Evolutionary conservation across 23 red algal species (phyloP), one percentile per base, ranked within the genome.

Genomic region (Pyropia yezoensis): DNA sequence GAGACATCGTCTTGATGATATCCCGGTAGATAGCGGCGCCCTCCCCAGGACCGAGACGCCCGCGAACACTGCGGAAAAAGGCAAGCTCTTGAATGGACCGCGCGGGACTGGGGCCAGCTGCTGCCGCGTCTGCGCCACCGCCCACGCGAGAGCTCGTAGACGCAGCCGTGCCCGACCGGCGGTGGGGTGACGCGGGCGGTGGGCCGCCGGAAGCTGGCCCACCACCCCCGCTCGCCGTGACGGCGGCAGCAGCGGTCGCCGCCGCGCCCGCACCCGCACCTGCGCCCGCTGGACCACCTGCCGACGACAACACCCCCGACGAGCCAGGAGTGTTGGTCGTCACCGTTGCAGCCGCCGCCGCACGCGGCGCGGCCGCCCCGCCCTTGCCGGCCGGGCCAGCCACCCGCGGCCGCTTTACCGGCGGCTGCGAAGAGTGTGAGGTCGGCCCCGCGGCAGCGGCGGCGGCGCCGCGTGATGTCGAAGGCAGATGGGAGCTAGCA

Each of bases 1-100:
- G 70, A 18, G 71, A 79, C 15, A 98, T 65, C 39, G 80, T 91
- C 71, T 91, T 98, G 71, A 98, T 98, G 57, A 98, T 91, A 34
- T 98, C 94, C 27, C 34, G 80, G 53, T 87, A 98, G 18, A 87
- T 23, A 59, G 78, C 69, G 21, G 60, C 30, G 34, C 67, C 26
- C 22, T 93, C 75, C 2, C 49, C 58, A 3, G 75, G 80, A 63
- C 90, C 94, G 52, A 98, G 78, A 14, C 78, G 68, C 23, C 49
- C 76, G 22, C 88, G 83, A 11, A 91, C 50, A 1, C 88, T 66
- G 15, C 91, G 86, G 70, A 98, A 98, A 61, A 98, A 88, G 61
- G 78, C 66, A 11, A 69, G 23, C 54, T 70, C 76, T 11, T 52
- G 24, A 66, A 74, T 61, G 39, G 70, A 66, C 22, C 79, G 69